A percentile compares a stretch with the other conserved stretches of the same genome.
Evolutionary conservation across 345 rosid species (phyloP).

Genomic region (Crucihimalaya himalaica): DNA sequence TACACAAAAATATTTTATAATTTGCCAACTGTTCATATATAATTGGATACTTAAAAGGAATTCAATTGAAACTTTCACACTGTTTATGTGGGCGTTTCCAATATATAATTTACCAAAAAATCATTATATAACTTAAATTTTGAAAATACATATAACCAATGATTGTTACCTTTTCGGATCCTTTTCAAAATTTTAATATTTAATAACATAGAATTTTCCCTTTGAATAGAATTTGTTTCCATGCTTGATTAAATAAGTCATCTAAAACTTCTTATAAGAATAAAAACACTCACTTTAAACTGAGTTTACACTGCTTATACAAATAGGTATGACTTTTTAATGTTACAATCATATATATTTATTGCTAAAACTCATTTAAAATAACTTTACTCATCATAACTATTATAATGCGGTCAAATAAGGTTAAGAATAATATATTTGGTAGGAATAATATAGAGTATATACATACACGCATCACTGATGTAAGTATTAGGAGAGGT

Average conservation of each 20-base stretch:
- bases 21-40: constrained; percentile 4
- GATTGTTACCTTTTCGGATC: background rate
- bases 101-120: background rate
- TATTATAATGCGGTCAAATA: background rate
- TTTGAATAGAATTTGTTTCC: background rate
- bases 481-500: too few relatives aligned
- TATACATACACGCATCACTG: background rate
- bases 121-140: background rate
- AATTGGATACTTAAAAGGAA: background rate
- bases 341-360: constrained; percentile 3
- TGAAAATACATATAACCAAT: background rate
- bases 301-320: background rate
- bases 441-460: background rate
- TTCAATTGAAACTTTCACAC: background rate
- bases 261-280: background rate
- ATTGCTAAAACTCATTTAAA: background rate
- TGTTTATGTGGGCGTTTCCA: background rate
- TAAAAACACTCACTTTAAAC: background rate
- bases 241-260: background rate
- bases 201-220: background rate
- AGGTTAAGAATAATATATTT: constrained; percentile 1
- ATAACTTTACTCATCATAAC: background rate
- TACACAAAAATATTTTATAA: constrained; percentile 1
- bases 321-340: background rate
- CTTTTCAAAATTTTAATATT: background rate